Conservation (phyloP, 768 basidiomycete genomes). For the Leccinum uliginosum region DNA sequence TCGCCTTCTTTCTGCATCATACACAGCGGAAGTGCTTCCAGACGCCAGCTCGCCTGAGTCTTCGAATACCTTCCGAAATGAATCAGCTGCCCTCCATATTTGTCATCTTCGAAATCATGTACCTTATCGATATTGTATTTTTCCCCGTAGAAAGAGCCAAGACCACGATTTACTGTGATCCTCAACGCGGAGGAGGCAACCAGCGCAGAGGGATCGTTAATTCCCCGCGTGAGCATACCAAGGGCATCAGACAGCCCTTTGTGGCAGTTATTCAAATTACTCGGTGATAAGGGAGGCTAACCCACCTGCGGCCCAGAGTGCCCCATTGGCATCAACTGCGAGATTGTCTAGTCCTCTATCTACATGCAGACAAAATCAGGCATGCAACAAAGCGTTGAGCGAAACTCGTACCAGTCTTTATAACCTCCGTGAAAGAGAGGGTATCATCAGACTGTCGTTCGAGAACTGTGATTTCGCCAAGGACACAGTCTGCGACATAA, state of each 20-base stretch:
- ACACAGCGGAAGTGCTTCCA: conserved; percentile 52
- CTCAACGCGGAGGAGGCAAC: conserved; percentile 49
- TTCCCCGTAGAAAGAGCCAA: conserved; percentile 50
- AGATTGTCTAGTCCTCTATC: conserved; percentile 60
- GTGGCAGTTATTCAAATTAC: neutral
- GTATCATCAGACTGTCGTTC: conserved; percentile 58
- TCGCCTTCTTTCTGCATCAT: conserved; percentile 45
- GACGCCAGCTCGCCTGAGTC: conserved; percentile 58
- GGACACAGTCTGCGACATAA: conserved; percentile 50
- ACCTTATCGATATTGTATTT: conserved; percentile 61
- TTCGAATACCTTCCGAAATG: conserved; percentile 51
- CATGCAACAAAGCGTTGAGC: neutral
- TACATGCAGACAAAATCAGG: conserved; percentile 17
- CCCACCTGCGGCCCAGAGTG: conserved; percentile 60
- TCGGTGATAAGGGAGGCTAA: neutral
- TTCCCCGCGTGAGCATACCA: conserved; percentile 34
- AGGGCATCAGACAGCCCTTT: conserved; percentile 43
- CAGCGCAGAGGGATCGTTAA: conserved; percentile 37
- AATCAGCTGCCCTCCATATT: neutral
- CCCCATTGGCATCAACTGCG: conserved; percentile 53
- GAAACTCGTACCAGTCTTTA: conserved; percentile 45
- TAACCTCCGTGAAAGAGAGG: conserved; percentile 48
- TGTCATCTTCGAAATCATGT: conserved; percentile 1
- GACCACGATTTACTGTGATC: conserved; percentile 50
- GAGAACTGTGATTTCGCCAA: conserved; percentile 47